Evolutionary conservation across 768 basidiomycete genomes (phyloP), one percentile per base, ranked within the genome.

Genomic region (Coprinopsis strossmayeri): DNA sequence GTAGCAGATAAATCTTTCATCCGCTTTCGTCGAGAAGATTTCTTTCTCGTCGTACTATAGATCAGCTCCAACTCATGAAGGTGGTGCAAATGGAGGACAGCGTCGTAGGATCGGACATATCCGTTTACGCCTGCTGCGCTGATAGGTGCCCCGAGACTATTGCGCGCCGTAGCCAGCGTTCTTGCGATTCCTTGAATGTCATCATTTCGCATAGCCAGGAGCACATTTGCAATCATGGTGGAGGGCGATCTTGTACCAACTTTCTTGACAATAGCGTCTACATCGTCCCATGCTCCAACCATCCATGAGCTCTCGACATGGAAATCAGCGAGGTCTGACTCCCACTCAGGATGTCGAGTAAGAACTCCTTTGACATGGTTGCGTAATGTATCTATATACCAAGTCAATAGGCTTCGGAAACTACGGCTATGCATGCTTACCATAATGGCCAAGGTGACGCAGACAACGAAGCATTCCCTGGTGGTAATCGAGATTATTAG

Each of bases 231-330:
- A 46, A 94, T 82, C 30, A 84, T 78, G 27, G 84, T 72, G 23
- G 86, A 75, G 0, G 91, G 72, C 0, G 78, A 73, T 18, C 76
- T 71, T 11, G 68, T 62, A n/a, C 73, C 65, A 15, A 73, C 69
- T 24, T 66, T 69, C 32, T 72, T 68, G 18, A 83, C 75, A 35
- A 90, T 71, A 15, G 67, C 65, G 45, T 80, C 73, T 13, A 99
- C 87, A 44, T 87, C 86, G 2, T 77, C 73, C 93, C 94, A 98
- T 55, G 93, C 91, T 3, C 91, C 88, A 27, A 92, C 85, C 79
- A 94, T 94, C 86, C 93, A 95, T 1, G 91, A 89, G 52, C 92
- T 89, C 69, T 99, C 94, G 10, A 88, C 81, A 57, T 91, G 88
- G 60, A 91, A 97, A 0, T 84, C 82, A 4, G 84, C 79, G 10